Conservation (phyloP, 2,329 filamentous ascomycete species). For the Trematosphaeria pertusa region DNA sequence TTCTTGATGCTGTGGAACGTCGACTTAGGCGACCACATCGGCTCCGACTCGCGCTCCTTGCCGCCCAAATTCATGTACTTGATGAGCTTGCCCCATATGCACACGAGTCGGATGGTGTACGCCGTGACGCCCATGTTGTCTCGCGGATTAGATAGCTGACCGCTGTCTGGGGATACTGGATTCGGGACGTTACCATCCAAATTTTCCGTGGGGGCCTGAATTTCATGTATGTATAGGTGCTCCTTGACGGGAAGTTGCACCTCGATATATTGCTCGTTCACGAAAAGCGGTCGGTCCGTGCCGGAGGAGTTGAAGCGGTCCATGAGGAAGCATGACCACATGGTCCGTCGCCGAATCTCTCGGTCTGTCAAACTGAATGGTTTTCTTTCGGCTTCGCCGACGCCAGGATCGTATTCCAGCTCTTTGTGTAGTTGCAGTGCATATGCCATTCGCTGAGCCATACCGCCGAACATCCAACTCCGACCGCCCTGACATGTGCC, state of each 20-base stretch:
- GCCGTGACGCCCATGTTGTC: constrained; percentile 95
- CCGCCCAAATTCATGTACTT: constrained; percentile 91
- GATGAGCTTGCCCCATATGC: constrained; percentile 89
- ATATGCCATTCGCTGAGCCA: constrained; percentile 96
- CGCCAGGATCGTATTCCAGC: constrained; percentile 78
- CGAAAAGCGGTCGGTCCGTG: constrained; percentile 88
- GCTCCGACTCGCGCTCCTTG: constrained; percentile 75
- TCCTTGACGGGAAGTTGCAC: constrained; percentile 93
- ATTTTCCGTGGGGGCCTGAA: constrained; percentile 85
- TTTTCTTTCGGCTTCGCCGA: constrained; percentile 64
- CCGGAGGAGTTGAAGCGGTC: constrained; percentile 97
- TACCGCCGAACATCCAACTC: constrained; percentile 94
- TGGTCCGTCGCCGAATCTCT: constrained; percentile 89
- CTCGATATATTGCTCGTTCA: constrained; percentile 86
- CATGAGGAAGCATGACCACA: constrained; percentile 99
- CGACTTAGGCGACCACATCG: constrained; percentile 85
- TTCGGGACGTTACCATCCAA: constrained; percentile 74
- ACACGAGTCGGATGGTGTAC: constrained; percentile 84
- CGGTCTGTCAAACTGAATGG: constrained; percentile 88
- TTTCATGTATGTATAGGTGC: constrained; percentile 87
- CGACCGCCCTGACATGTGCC: constrained; percentile 95
- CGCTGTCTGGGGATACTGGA: constrained; percentile 67
- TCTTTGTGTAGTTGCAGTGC: constrained; percentile 93
- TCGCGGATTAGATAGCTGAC: constrained; percentile 68
- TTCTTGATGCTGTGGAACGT: constrained; percentile 73